Evolutionary conservation across 148 eudicot genomes (phyloP).

Genomic region (Chenopodium formosanum): DNA sequence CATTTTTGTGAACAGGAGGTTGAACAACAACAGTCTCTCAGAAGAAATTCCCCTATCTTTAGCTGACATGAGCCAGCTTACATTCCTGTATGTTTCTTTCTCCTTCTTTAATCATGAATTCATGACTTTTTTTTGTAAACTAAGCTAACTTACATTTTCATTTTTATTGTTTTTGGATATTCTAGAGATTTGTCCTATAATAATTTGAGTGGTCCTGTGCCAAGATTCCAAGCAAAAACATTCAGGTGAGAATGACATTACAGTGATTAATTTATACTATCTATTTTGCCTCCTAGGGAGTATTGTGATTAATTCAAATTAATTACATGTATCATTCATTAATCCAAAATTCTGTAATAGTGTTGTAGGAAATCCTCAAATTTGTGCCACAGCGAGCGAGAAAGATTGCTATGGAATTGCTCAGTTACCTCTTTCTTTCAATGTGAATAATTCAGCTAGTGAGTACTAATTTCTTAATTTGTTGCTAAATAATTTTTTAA

Average conservation of each 20-base stretch:
- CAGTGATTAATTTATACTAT: background rate
- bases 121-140: background rate
- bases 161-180: constrained; percentile 19
- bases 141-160: background rate
- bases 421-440: constrained; percentile 65
- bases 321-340: background rate
- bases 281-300: background rate
- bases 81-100: constrained; percentile 55
- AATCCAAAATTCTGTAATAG: constrained; percentile 32
- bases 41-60: constrained; percentile 72
- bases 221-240: constrained; percentile 73
- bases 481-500: background rate
- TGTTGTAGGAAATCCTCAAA: constrained; percentile 74
- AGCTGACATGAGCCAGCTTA: constrained; percentile 79
- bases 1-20: constrained; percentile 51
- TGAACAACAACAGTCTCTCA: constrained; percentile 82
- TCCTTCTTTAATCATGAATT: background rate
- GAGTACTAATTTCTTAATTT: constrained; percentile 25
- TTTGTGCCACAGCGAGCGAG: constrained; percentile 75
- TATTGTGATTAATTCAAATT: background rate
- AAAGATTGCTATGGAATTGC: constrained; percentile 73
- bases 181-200: constrained; percentile 89
- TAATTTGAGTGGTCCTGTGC: constrained; percentile 88
- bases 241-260: constrained; percentile 55
- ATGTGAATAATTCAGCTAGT: constrained; percentile 57